phyloP scores from a whole-genome alignment of 257 asterid species.

The Solanum ossicruentum region DNA sequence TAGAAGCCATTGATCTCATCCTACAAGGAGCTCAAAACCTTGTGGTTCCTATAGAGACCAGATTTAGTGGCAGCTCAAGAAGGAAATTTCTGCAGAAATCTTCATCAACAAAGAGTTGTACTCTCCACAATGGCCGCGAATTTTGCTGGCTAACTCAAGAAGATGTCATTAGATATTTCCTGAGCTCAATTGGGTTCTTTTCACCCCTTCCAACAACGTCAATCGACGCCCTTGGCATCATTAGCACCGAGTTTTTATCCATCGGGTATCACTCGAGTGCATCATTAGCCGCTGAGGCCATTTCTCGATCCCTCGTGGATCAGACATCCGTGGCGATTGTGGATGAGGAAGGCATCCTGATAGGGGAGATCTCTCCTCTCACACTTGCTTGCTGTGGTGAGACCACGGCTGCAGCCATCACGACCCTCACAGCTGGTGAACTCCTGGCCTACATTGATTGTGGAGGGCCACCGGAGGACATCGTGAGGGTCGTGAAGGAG shows the following conservation, averaged over 20 bases:
- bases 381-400: conserved; percentile 53
- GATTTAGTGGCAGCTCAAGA: conserved; percentile 9
- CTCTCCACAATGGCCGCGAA: conserved; percentile 52
- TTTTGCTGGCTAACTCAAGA: conserved; percentile 87
- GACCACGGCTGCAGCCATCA: conserved; percentile 48
- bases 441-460: conserved; percentile 70
- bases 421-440: conserved; percentile 67
- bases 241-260: conserved; percentile 19
- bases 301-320: conserved; percentile 23
- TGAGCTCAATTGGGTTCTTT: conserved; percentile 60
- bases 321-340: conserved; percentile 81
- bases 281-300: conserved; percentile 22
- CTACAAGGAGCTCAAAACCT: conserved; percentile 62
- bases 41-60: conserved; percentile 24
- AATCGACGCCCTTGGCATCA: conserved; percentile 45
- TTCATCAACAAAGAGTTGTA: conserved; percentile 13
- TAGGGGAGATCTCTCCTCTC: conserved; percentile 71
- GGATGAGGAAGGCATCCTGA: conserved; percentile 34
- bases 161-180: conserved; percentile 57
- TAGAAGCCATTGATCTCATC: conserved; percentile 64
- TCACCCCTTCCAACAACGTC: conserved; percentile 54
- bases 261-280: conserved; percentile 45
- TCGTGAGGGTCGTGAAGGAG: conserved; percentile 33
- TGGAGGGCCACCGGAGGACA: conserved; percentile 71
- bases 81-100: conserved; percentile 39